A percentile compares a stretch with the other conserved stretches of the same genome.
Evolutionary conservation across 305 asterid species (phyloP).

Genomic region (Fraxinus ornus): DNA sequence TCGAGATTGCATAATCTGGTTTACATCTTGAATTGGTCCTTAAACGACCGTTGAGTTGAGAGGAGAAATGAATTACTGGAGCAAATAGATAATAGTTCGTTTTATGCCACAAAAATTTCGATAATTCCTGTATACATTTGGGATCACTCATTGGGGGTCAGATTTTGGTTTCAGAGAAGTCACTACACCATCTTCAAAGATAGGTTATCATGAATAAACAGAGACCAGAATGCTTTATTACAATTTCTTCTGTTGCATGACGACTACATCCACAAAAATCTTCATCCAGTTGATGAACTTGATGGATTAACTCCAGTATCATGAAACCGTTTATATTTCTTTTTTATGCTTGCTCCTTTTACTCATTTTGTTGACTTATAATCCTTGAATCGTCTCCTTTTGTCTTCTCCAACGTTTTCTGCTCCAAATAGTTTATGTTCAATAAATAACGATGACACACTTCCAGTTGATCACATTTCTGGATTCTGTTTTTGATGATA

Average conservation of each 20-base stretch:
- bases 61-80: not conserved
- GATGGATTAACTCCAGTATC: not conserved
- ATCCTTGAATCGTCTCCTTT: not conserved
- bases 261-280: not conserved
- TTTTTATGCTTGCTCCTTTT: slow-evolving; percentile 1
- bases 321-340: not conserved
- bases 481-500: not conserved
- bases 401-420: not conserved
- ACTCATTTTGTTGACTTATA: not conserved
- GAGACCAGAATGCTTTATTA: not conserved
- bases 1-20: not conserved
- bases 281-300: not conserved
- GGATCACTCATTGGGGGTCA: not conserved
- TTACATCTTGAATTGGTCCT: not conserved
- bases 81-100: not conserved
- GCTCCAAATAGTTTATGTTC: not conserved
- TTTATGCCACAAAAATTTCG: not conserved
- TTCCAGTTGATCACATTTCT: not conserved
- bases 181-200: not conserved
- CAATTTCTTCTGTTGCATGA: not conserved
- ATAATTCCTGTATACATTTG: not conserved
- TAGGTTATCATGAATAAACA: not conserved
- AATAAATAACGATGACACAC: not conserved
- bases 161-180: not conserved
- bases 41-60: not conserved